Conservation (phyloP, 805 yeast species). For the Yarrowia hollandica region DNA sequence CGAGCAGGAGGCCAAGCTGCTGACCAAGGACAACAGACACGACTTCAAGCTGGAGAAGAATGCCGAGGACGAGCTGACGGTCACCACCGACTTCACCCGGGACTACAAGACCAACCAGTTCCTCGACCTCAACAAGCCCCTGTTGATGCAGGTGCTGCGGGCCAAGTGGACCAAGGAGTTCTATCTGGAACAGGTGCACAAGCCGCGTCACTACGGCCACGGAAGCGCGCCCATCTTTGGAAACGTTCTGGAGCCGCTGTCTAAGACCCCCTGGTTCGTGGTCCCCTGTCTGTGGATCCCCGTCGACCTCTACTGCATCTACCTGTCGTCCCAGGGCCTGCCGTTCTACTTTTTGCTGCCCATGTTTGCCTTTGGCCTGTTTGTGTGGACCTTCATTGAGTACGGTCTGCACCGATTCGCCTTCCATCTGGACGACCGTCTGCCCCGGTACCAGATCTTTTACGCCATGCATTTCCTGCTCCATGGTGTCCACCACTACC, state of each 20-base stretch:
- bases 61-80: slow-evolving; percentile 65
- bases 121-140: slow-evolving; percentile 79
- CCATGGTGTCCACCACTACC: slow-evolving; percentile 95
- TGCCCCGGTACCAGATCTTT: slow-evolving; percentile 77
- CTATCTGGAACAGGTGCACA: slow-evolving; percentile 92
- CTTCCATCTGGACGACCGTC: slow-evolving; percentile 84
- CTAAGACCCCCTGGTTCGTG: slow-evolving; percentile 92
- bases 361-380: slow-evolving; percentile 76
- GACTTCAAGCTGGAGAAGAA: slow-evolving; percentile 50
- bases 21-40: slow-evolving; percentile 59
- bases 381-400: slow-evolving; percentile 91
- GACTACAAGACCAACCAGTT: slow-evolving; percentile 81
- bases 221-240: slow-evolving; percentile 97
- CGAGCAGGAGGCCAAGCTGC: slow-evolving; percentile 70
- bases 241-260: slow-evolving; percentile 86
- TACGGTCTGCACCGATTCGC: slow-evolving; percentile 84
- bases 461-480: slow-evolving; percentile 83
- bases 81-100: slow-evolving; percentile 72
- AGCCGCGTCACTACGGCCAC: slow-evolving; percentile 97
- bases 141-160: slow-evolving; percentile 74
- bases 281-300: slow-evolving; percentile 90
- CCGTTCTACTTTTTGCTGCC: slow-evolving; percentile 49
- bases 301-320: slow-evolving; percentile 62
- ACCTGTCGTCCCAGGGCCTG: slow-evolving; percentile 57
- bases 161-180: slow-evolving; percentile 81